phyloP scores from a whole-genome alignment of 164 flowering plant species.

The Protea cynaroides region DNA sequence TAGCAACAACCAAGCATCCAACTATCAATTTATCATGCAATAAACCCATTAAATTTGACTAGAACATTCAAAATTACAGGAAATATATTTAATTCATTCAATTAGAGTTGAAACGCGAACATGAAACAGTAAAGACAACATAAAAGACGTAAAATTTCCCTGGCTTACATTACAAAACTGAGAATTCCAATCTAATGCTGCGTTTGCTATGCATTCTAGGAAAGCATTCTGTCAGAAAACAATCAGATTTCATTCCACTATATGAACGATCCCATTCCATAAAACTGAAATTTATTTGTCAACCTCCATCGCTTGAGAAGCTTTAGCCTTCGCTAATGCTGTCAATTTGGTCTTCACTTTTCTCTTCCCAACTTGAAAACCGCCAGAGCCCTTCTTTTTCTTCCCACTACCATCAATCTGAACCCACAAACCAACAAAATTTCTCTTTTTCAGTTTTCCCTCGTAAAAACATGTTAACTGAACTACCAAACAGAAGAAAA shows the following conservation, averaged over 20 bases:
- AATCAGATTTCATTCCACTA: no score
- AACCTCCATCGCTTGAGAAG: slow-evolving; percentile 92
- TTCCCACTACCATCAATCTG: slow-evolving; percentile 68
- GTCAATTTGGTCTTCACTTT: slow-evolving; percentile 83
- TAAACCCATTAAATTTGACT: no score
- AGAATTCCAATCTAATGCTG: no score
- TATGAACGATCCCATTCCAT: background rate
- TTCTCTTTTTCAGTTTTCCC: background rate
- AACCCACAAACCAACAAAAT: background rate
- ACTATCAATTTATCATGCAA: no score
- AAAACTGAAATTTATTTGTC: slow-evolving; percentile 42
- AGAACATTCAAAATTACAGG: no score
- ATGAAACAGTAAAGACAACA: background rate
- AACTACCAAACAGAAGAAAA: background rate
- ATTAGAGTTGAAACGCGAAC: background rate
- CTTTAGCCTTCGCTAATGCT: slow-evolving; percentile 77
- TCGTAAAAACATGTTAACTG: background rate
- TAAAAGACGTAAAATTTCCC: background rate
- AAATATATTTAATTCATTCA: no score
- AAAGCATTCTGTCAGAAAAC: background rate
- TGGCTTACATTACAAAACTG: background rate
- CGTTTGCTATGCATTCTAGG: no score
- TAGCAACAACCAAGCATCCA: no score
- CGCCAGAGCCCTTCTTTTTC: slow-evolving; percentile 56
- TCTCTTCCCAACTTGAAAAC: slow-evolving; percentile 86